Base-by-base conservation (phyloP, 1,284 basidiomycete genomes). In the Cutaneotrichosporon dermatis region DNA sequence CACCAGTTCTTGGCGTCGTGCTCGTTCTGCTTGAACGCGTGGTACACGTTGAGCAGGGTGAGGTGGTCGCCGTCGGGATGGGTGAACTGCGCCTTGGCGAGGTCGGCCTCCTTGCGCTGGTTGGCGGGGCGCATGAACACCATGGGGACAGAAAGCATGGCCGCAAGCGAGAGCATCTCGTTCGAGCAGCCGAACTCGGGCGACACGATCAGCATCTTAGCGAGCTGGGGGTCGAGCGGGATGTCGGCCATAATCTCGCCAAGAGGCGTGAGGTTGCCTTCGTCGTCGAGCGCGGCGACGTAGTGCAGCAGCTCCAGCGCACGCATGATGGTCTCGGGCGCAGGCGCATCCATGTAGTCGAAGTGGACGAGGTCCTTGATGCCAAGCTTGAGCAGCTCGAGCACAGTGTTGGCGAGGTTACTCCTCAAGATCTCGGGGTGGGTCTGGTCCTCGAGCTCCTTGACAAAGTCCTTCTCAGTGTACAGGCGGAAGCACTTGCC, bases 401-500 rank as follows among this genome's bases (percentile, higher is more conserved):
- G 80, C 8, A 99, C 93, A 0, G 92, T 91, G 74, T 95, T 97
- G 61, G 92, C 90, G 65, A 99, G 72, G 79, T 95, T 96, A 69
- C 88, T 90, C 63, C 93, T 81, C 64, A 98, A 76, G 70, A 99
- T 98, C 79, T 99, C 95, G 0, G 95, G 95, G 73, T 97, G 88
- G 0, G 94, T 96, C 77, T 97, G 91, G 73, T 97, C 93, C 79
- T 97, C 93, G 53, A 99, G 82, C 80, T 94, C 90, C 61, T 83
- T 85, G 83, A 96, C 93, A 75, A 96, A 99, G 79, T 98, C 95
- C 74, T 92, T 92, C 79, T 98, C 95, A 0, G 95, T 99, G 76
- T 97, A 99, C 65, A 99, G 76, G 61, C 95, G 82, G 82, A 98
- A 99, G 79, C 95, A 98, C 76, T 98, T 98, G 33, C 96, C 96